Evolutionary conservation across 2,329 filamentous ascomycete genomes (phyloP).

Genomic region (Cytospora paraplurivora): DNA sequence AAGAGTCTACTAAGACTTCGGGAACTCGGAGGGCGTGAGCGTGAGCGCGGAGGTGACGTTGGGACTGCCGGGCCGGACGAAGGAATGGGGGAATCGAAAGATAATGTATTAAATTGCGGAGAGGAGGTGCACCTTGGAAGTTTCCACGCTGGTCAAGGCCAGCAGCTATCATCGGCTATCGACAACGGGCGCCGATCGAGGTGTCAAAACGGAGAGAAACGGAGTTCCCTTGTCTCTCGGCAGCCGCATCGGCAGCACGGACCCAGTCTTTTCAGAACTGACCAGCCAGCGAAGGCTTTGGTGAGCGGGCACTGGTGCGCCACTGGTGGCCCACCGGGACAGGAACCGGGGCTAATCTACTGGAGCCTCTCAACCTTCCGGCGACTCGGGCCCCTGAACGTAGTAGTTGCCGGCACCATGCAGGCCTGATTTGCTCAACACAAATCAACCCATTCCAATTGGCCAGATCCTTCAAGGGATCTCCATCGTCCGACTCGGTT

Average conservation of each 20-base stretch:
- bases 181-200: background rate
- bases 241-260: background rate
- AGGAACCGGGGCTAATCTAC: background rate
- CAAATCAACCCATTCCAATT: slow-evolving; percentile 26
- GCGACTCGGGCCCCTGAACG: slow-evolving; percentile 6
- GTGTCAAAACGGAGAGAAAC: slow-evolving; percentile 12
- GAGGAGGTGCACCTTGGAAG: background rate
- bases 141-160: slow-evolving; percentile 3
- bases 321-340: slow-evolving; percentile 4
- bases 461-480: slow-evolving; percentile 9
- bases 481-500: slow-evolving; percentile 18
- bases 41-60: slow-evolving; percentile 12
- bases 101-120: slow-evolving; percentile 14
- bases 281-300: background rate
- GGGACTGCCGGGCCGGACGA: background rate
- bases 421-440: slow-evolving; percentile 2
- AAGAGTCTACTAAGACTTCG: background rate
- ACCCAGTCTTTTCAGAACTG: background rate
- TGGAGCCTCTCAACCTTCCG: slow-evolving; percentile 9
- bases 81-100: slow-evolving; percentile 22
- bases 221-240: background rate
- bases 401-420: slow-evolving; percentile 6
- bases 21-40: background rate
- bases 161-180: background rate
- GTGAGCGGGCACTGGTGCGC: background rate